Conservation (phyloP, 1,139 yeast genomes). For the Magnusiomyces tetraspermus region DNA sequence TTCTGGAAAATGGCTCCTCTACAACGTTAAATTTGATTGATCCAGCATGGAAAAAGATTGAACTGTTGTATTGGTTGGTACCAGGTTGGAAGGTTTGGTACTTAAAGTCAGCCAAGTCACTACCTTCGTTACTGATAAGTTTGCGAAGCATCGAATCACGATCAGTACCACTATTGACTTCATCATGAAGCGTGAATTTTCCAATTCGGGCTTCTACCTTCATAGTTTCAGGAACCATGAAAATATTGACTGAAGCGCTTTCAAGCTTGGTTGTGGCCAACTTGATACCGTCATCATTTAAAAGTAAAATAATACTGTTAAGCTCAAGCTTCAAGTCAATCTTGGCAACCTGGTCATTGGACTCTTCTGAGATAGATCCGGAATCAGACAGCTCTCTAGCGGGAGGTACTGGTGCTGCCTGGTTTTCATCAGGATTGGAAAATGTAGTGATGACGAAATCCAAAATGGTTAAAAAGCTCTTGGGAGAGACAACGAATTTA, state of each 20-base stretch:
- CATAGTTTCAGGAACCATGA: constrained; percentile 68
- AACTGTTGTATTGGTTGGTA: constrained; percentile 43
- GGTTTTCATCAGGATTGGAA: constrained; percentile 58
- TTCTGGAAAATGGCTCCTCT: constrained; percentile 66
- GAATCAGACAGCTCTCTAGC: constrained; percentile 5
- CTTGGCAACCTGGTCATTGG: constrained; percentile 27
- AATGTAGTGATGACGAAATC: constrained; percentile 82
- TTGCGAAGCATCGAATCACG: constrained; percentile 53
- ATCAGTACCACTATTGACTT: constrained; percentile 54
- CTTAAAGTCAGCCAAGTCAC: constrained; percentile 69
- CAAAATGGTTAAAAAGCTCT: constrained; percentile 64
- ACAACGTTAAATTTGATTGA: constrained; percentile 67
- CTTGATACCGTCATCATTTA: constrained; percentile 77
- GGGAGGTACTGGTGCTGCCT: constrained; percentile 3
- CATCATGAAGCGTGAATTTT: constrained; percentile 70
- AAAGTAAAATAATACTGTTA: constrained; percentile 62
- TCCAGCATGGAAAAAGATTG: constrained; percentile 61
- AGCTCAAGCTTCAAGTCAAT: constrained; percentile 60
- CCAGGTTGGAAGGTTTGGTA: constrained; percentile 69
- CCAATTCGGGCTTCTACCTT: constrained; percentile 71
- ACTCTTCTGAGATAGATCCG: background rate
- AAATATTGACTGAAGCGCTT: constrained; percentile 58
- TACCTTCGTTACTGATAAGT: constrained; percentile 71
- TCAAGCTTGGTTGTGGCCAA: constrained; percentile 72
- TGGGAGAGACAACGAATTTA: constrained; percentile 65